Base-by-base conservation (phyloP, 495 filamentous ascomycete genomes). In the Penicillium lagena region DNA sequence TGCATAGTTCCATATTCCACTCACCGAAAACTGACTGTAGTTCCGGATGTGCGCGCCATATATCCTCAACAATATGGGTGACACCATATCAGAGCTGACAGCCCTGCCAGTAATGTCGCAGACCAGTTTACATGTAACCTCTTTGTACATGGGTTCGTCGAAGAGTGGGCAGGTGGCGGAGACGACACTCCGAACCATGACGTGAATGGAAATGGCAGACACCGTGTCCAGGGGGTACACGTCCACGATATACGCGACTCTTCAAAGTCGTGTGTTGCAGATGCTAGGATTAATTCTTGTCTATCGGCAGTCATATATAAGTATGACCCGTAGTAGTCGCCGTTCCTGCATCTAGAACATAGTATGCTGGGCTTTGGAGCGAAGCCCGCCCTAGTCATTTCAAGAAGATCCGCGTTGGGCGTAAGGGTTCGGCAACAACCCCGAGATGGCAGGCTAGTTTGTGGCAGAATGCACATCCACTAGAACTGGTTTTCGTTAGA, bases 191-290 rank as follows among this genome's bases (percentile, higher is more conserved):
- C 83, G 58, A 40, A 86, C 43, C 45, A 85, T 78, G 1, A 81
- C 82, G 43, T 83, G 84, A 12, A 80, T 80, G 5, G 75, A 76
- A 8, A 83, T 68, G 1, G 81, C 79, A 0, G 75, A 70, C 42
- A 71, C 70, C 6, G 67, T 65, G 38, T 72, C 60, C 46, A 68
- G 42, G n/a, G 63, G 42, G 46, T 82, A 84, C 31, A 67, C 63
- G 48, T 82, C 77, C 46, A 80, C 63, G 35, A 80, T 64, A 46
- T 80, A 82, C 15, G 72, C 79, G 32, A 62, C 51, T 9, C 59
- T 56, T 7, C 42, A 17, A 17, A 17, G 15, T 17, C 15, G 15
- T 17, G 15, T 50, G 37, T 60, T 60, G 46, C 59, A 64, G 15
- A 62, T 60, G 4, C 15, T 17, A 17, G 15, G 15, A 17, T 17